Conservation (phyloP, 768 basidiomycete species). For the Hirschioporus abietinus region DNA sequence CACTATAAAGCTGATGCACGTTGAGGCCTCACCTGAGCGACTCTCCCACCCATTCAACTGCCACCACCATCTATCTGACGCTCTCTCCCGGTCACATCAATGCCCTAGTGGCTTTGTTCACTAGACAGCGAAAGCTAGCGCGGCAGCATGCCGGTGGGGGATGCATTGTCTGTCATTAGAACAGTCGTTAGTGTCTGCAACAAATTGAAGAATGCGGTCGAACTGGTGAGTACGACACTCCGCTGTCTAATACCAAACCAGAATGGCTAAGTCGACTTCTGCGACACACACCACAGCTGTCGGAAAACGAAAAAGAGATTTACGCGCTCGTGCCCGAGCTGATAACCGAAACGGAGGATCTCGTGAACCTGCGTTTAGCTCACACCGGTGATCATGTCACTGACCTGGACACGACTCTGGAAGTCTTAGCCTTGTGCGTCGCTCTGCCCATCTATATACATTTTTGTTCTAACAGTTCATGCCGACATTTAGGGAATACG, state of each 20-base stretch:
- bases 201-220: background rate
- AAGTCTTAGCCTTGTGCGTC: constrained; percentile 8
- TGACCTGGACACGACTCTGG: background rate
- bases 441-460: background rate
- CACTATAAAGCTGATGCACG: no score
- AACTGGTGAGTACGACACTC: background rate
- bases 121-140: no score
- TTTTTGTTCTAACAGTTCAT: background rate
- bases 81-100: no score
- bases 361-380: background rate
- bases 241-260: no score
- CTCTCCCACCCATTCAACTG: no score
- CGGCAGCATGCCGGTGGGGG: no score
- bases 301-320: background rate
- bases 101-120: no score
- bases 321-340: background rate
- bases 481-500: background rate
- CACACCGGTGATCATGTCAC: background rate
- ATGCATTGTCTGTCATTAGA: background rate
- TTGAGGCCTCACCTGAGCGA: no score
- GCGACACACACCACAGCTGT: background rate
- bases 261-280: no score
- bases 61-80: no score
- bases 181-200: background rate
- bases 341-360: background rate